Conservation (phyloP, 2,329 filamentous ascomycete genomes). For the Neurospora sp. region DNA sequence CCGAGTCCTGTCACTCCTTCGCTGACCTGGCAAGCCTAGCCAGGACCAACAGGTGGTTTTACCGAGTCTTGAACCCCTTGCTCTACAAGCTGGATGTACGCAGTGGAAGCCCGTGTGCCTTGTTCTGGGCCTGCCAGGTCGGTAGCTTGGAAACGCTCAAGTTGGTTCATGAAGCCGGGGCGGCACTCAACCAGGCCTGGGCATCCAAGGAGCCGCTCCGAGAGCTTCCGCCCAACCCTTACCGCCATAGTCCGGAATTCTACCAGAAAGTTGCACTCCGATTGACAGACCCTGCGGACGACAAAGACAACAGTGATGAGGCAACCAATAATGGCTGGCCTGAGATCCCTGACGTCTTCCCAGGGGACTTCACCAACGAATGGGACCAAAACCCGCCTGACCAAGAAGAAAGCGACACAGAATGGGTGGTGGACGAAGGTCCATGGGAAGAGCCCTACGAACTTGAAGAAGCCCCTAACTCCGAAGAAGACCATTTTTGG, state of each 20-base stretch:
- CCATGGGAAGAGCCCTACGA: background rate
- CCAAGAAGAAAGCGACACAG: background rate
- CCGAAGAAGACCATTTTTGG: background rate
- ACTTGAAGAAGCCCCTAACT: background rate
- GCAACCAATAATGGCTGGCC: background rate
- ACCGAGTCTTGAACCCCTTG: conserved; percentile 6
- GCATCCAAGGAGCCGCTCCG: background rate
- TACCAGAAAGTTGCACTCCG: background rate
- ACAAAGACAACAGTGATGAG: background rate
- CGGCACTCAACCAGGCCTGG: background rate
- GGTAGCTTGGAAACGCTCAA: background rate
- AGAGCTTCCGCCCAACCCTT: background rate
- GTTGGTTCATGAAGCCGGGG: background rate
- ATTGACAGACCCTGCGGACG: background rate
- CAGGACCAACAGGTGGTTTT: background rate
- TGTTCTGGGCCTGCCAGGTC: conserved; percentile 5
- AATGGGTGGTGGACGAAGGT: background rate
- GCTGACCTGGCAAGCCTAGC: background rate
- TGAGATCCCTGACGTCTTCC: background rate
- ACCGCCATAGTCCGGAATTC: background rate
- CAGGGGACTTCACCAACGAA: background rate
- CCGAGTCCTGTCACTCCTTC: background rate
- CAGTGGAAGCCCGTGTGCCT: conserved; percentile 1
- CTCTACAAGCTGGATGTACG: conserved; percentile 6
- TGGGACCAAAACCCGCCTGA: background rate